A percentile compares a stretch with the other conserved stretches of the same genome.
These are phyloP conservation scores for Pouteria glomerata DNA, from an alignment of 148 eudicot species.

Conservation along the genomic window DNA sequence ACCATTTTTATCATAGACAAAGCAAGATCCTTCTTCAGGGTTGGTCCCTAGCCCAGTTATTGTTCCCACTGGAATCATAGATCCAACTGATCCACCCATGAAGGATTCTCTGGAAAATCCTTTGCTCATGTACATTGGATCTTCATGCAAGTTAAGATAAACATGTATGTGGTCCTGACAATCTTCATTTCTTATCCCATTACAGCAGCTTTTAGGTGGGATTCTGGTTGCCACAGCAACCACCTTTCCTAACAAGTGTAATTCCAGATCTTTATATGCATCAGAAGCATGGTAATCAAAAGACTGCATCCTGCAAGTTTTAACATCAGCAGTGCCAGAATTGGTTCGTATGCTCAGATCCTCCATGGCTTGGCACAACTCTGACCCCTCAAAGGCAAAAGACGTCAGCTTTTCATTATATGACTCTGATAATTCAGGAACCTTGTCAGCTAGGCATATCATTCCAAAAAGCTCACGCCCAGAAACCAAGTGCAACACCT, in stretches of 20 bases:
- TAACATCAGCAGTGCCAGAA: slow-evolving; percentile 12
- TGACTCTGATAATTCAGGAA: slow-evolving; percentile 45
- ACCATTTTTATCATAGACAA: slow-evolving; percentile 48
- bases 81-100: slow-evolving; percentile 24
- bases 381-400: slow-evolving; percentile 16
- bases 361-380: slow-evolving; percentile 20
- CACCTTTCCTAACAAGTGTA: slow-evolving; percentile 73
- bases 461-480: slow-evolving; percentile 94
- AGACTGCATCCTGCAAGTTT: slow-evolving; percentile 10
- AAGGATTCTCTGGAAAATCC: slow-evolving; percentile 12
- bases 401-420: slow-evolving; percentile 37
- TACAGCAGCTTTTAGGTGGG: slow-evolving; percentile 39
- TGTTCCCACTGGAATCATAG: slow-evolving; percentile 51
- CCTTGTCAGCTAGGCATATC: slow-evolving; percentile 54
- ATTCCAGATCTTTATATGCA: slow-evolving; percentile 72
- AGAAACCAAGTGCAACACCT: slow-evolving; percentile 90
- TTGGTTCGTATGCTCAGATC: slow-evolving; percentile 15
- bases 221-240: slow-evolving; percentile 78
- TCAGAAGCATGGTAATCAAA: slow-evolving; percentile 29
- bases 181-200: slow-evolving; percentile 34
- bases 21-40: slow-evolving; percentile 77
- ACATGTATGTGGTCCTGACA: slow-evolving; percentile 64
- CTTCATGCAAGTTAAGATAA: slow-evolving; percentile 46
- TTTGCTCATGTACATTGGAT: slow-evolving; percentile 15
- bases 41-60: slow-evolving; percentile 74